These are phyloP conservation scores for Spraguea lophii DNA, from an alignment of 371 early-diverging fungal genomes.

Conservation along the genomic window DNA sequence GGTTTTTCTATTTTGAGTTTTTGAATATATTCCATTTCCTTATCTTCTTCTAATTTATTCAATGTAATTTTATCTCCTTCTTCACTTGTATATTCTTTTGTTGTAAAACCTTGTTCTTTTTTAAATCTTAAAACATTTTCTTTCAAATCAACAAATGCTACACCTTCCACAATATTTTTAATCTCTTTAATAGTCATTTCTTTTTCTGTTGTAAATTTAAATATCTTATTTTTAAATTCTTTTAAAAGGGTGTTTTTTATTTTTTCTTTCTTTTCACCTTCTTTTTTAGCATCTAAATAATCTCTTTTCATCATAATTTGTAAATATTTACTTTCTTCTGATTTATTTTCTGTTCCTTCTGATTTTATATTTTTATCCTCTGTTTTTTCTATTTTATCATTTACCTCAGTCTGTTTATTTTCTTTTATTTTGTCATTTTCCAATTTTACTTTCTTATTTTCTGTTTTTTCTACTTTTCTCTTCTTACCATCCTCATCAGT, in stretches of 20 bases:
- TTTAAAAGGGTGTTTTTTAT: conserved; percentile 14
- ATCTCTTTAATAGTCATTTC: conserved; percentile 16
- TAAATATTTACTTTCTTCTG: conserved; percentile 2
- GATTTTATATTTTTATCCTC: conserved; percentile 2
- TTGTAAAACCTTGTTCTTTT: conserved; percentile 20
- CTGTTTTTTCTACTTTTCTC: not conserved
- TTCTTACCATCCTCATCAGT: conserved; percentile 2
- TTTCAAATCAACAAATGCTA: conserved; percentile 42
- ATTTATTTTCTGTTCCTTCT: conserved; percentile 7
- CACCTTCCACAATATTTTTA: conserved; percentile 18
- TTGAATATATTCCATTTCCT: conserved; percentile 30
- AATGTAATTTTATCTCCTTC: conserved; percentile 6
- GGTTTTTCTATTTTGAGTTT: too few relatives aligned
- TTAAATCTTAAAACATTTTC: conserved; percentile 38
- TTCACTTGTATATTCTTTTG: conserved; percentile 22
- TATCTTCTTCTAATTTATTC: conserved; percentile 21
- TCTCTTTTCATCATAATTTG: conserved; percentile 13
- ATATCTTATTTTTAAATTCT: conserved; percentile 30
- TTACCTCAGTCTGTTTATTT: not conserved
- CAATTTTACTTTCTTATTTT: not conserved
- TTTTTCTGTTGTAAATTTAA: conserved; percentile 20
- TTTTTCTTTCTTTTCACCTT: conserved; percentile 20
- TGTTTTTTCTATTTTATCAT: not conserved
- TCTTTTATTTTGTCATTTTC: not conserved
- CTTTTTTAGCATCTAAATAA: conserved; percentile 9